Conservation (phyloP, 129 eudicot species). For the Lactuca saligna region DNA sequence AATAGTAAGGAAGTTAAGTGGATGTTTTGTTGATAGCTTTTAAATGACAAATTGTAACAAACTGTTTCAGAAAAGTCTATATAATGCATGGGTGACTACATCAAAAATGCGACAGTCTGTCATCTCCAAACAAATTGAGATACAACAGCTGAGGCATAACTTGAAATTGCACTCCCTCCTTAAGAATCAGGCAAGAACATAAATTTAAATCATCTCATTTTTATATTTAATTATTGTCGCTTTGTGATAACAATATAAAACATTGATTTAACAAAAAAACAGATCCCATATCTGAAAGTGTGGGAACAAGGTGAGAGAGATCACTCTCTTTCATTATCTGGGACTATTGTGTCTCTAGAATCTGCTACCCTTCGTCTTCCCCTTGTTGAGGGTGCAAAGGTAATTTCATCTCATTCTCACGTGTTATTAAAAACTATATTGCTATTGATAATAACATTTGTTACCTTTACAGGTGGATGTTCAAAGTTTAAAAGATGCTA, state of each 20-base stretch:
- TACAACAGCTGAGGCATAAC: conserved; percentile 46
- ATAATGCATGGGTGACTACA: conserved; percentile 63
- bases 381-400: conserved; percentile 45
- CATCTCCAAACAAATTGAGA: conserved; percentile 43
- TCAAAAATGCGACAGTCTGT: conserved; percentile 54
- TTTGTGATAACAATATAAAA: not conserved
- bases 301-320: conserved; percentile 45
- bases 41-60: not conserved
- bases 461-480: conserved; percentile 61
- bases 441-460: not conserved
- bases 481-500: conserved; percentile 62
- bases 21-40: not conserved
- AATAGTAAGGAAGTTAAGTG: not conserved
- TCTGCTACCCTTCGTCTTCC: conserved; percentile 47
- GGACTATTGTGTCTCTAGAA: conserved; percentile 35
- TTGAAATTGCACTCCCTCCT: conserved; percentile 40
- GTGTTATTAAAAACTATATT: not conserved
- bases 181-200: conserved; percentile 36
- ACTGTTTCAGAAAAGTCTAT: conserved; percentile 61
- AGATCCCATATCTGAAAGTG: conserved; percentile 36
- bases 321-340: conserved; percentile 33
- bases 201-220: not conserved
- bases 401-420: not conserved
- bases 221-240: not conserved
- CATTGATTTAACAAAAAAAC: conserved; percentile 16